These are phyloP conservation scores for Didymella arachidicola DNA, from an alignment of 2,329 filamentous ascomycete genomes.

Conservation along the genomic window DNA sequence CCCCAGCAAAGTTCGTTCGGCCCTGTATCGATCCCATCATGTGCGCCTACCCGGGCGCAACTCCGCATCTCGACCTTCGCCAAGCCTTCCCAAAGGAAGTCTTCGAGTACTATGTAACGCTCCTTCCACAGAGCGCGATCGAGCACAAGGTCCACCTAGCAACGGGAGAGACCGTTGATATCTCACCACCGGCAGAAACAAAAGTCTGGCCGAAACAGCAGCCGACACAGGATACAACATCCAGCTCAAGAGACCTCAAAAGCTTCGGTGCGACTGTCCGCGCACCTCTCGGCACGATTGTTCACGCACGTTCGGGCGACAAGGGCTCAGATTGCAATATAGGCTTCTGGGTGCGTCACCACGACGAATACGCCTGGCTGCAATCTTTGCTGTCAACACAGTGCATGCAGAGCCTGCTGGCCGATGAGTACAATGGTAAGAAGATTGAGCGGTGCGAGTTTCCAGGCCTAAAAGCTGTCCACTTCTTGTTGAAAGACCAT, in stretches of 20 bases:
- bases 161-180: constrained; percentile 40
- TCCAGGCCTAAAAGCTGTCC: constrained; percentile 33
- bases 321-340: constrained; percentile 50
- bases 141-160: constrained; percentile 39
- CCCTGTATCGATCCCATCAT: constrained; percentile 55
- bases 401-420: constrained; percentile 39
- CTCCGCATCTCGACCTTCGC: constrained; percentile 50
- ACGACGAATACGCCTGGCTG: constrained; percentile 47
- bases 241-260: constrained; percentile 5
- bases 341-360: constrained; percentile 47
- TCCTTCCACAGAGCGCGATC: constrained; percentile 38
- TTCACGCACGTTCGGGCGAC: constrained; percentile 54
- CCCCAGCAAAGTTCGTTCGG: constrained; percentile 50
- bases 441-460: constrained; percentile 37
- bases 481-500: constrained; percentile 39
- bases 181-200: constrained; percentile 44
- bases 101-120: constrained; percentile 54
- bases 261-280: constrained; percentile 40
- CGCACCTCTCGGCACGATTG: constrained; percentile 55
- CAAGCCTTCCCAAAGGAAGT: constrained; percentile 52
- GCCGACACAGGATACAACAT: constrained; percentile 38
- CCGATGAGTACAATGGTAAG: constrained; percentile 38
- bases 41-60: constrained; percentile 55
- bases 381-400: constrained; percentile 37
- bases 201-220: constrained; percentile 46